Evolutionary conservation across 2,329 filamentous ascomycete genomes (phyloP).

Genomic region (Penicillium sp.): DNA sequence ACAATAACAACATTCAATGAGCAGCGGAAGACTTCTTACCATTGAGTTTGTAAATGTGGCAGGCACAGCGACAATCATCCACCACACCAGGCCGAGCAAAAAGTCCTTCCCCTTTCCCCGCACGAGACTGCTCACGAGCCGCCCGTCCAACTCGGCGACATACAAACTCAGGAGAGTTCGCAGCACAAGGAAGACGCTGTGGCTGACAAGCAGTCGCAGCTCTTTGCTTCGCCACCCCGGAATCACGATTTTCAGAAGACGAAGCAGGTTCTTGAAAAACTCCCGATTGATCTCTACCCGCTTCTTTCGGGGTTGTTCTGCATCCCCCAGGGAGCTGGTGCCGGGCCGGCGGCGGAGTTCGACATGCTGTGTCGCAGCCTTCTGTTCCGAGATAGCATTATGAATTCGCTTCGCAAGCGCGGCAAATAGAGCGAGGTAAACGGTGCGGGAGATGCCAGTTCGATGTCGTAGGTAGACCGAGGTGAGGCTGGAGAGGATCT

Average conservation of each 20-base stretch:
- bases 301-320: slow-evolving; percentile 56
- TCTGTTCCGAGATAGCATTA: slow-evolving; percentile 87
- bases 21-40: slow-evolving; percentile 49
- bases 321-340: slow-evolving; percentile 34
- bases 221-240: slow-evolving; percentile 88
- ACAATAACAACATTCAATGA: too few relatives aligned
- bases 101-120: slow-evolving; percentile 89
- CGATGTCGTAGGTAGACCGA: slow-evolving; percentile 72
- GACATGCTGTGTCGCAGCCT: slow-evolving; percentile 70
- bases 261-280: slow-evolving; percentile 69
- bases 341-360: slow-evolving; percentile 52
- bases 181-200: slow-evolving; percentile 87
- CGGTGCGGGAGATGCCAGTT: slow-evolving; percentile 71
- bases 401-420: slow-evolving; percentile 81
- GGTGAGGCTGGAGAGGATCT: slow-evolving; percentile 61
- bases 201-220: slow-evolving; percentile 74
- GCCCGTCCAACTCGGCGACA: slow-evolving; percentile 91
- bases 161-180: slow-evolving; percentile 90
- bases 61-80: slow-evolving; percentile 95
- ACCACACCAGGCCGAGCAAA: slow-evolving; percentile 82
- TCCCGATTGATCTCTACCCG: slow-evolving; percentile 83
- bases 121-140: slow-evolving; percentile 85
- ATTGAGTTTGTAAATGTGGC: slow-evolving; percentile 99
- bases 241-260: slow-evolving; percentile 77
- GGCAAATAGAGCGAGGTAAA: slow-evolving; percentile 76